These are phyloP conservation scores for Microsporum canis DNA, from an alignment of 2,329 filamentous ascomycete species.

Conservation along the genomic window DNA sequence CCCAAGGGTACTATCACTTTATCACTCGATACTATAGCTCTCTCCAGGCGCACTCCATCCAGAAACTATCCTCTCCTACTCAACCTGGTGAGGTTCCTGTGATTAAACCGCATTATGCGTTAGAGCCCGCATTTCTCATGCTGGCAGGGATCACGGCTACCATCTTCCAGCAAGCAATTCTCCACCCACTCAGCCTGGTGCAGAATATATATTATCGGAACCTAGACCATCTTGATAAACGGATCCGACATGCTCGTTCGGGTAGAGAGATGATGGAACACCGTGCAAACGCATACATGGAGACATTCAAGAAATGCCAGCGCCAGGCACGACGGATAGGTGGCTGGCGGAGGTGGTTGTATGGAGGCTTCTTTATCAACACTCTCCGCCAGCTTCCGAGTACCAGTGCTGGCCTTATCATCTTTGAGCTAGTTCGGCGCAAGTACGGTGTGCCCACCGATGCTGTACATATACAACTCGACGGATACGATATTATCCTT, in stretches of 20 bases:
- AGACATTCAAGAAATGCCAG: slow-evolving; percentile 46
- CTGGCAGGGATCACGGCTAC: slow-evolving; percentile 49
- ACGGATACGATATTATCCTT: slow-evolving; percentile 52
- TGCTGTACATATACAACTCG: slow-evolving; percentile 44
- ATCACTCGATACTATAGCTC: slow-evolving; percentile 48
- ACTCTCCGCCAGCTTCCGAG: slow-evolving; percentile 52
- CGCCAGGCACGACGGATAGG: slow-evolving; percentile 41
- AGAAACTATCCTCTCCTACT: slow-evolving; percentile 20
- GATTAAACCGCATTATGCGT: slow-evolving; percentile 51
- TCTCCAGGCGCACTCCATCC: slow-evolving; percentile 21
- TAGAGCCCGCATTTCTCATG: slow-evolving; percentile 52
- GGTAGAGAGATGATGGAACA: slow-evolving; percentile 37
- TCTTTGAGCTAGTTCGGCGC: slow-evolving; percentile 52
- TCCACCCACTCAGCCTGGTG: slow-evolving; percentile 48
- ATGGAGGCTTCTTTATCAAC: slow-evolving; percentile 44
- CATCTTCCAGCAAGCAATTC: slow-evolving; percentile 46
- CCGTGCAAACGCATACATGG: slow-evolving; percentile 50
- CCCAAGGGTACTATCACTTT: slow-evolving; percentile 51
- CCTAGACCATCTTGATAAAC: slow-evolving; percentile 48
- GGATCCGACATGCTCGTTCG: slow-evolving; percentile 34
- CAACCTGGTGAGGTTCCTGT: slow-evolving; percentile 29
- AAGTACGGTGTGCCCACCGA: slow-evolving; percentile 48
- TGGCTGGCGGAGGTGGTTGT: slow-evolving; percentile 47
- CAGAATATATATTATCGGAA: slow-evolving; percentile 51
- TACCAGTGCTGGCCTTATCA: slow-evolving; percentile 52